Evolutionary conservation across 139 green algal species (phyloP).

Genomic region (Coccomyxa sp.): DNA sequence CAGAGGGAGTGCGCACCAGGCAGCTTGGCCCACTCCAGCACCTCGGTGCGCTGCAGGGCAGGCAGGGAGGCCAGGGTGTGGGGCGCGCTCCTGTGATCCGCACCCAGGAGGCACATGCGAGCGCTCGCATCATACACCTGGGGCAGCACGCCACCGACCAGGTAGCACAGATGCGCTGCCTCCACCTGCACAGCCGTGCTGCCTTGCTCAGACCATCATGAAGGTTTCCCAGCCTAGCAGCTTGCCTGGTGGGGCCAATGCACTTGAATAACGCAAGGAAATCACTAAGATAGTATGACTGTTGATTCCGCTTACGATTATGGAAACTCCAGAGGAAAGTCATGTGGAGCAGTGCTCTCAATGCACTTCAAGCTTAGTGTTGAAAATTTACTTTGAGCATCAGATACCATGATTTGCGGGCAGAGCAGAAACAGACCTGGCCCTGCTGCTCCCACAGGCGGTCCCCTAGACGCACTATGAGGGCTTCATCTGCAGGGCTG

Average conservation of each 20-base stretch:
- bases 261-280: background rate
- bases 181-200: conserved; percentile 27
- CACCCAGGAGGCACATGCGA: conserved; percentile 55
- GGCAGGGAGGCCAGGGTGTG: conserved; percentile 33
- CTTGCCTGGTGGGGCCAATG: background rate
- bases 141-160: conserved; percentile 46
- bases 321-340: background rate
- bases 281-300: background rate
- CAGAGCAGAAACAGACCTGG: conserved; percentile 22
- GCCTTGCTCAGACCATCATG: background rate
- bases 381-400: background rate
- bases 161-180: conserved; percentile 71
- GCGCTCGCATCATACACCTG: conserved; percentile 21
- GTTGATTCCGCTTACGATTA: background rate
- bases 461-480: conserved; percentile 64
- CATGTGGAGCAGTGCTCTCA: background rate
- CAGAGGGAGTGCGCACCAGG: too few species aligned
- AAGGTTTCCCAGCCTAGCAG: background rate
- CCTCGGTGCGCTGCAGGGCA: conserved; percentile 65
- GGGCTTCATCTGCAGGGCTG: conserved; percentile 36
- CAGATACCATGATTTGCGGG: background rate
- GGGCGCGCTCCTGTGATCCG: conserved; percentile 28
- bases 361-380: background rate
- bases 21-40: conserved; percentile 60
- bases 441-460: conserved; percentile 36